These are phyloP conservation scores for Mrakia gelida DNA, from an alignment of 768 basidiomycete genomes.

Conservation along the genomic window DNA sequence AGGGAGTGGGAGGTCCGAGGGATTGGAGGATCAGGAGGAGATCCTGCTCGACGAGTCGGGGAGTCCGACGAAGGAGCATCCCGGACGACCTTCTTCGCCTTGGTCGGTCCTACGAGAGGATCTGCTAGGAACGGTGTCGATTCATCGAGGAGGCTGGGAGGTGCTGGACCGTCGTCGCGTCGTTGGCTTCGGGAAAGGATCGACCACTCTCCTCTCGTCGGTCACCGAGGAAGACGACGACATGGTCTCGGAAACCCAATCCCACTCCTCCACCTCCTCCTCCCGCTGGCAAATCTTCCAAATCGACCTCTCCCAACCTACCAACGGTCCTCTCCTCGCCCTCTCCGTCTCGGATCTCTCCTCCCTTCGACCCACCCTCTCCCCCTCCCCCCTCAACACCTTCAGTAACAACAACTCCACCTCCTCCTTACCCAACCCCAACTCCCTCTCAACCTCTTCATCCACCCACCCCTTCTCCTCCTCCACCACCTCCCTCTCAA, in stretches of 20 bases:
- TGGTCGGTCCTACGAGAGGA: slow-evolving; percentile 29
- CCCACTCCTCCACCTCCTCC: no score
- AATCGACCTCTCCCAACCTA: slow-evolving; percentile 21
- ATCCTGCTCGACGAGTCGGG: slow-evolving; percentile 47
- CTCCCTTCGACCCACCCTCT: not conserved
- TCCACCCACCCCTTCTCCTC: not conserved
- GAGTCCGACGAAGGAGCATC: slow-evolving; percentile 1
- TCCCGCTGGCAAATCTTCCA: slow-evolving; percentile 23
- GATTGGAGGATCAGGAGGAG: slow-evolving; percentile 37
- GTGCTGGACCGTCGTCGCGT: slow-evolving; percentile 52
- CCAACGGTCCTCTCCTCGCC: slow-evolving; percentile 12
- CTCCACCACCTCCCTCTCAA: not conserved
- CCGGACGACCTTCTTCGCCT: slow-evolving; percentile 17
- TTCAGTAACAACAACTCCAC: not conserved
- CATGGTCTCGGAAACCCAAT: not conserved
- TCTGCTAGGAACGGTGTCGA: slow-evolving; percentile 47
- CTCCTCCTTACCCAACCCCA: not conserved
- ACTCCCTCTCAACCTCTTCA: not conserved
- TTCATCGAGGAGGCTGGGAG: slow-evolving; percentile 78
- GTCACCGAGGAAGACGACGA: slow-evolving; percentile 1
- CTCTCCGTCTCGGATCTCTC: not conserved
- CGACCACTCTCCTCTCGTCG: not conserved
- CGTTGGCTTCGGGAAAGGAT: slow-evolving; percentile 55
- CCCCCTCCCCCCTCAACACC: not conserved
- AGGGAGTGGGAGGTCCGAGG: slow-evolving; percentile 29